Evolutionary conservation across 306 rosid genomes (phyloP), one percentile per base, ranked within the genome.

Genomic region (Abrus pulchellus): DNA sequence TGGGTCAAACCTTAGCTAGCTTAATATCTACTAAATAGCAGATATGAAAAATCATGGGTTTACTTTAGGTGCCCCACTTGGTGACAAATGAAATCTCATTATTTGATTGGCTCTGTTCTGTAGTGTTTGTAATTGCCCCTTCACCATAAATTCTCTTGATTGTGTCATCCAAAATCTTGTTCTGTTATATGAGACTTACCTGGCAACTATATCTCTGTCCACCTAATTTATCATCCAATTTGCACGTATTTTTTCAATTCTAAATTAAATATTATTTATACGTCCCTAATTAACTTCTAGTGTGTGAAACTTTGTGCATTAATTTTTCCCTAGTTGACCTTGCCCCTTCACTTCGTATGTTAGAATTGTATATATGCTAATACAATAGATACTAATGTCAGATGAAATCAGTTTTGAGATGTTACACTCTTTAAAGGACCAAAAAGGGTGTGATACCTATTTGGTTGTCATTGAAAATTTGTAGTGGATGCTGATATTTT

Each of bases 221-320:
- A 66, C 55, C 67, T 68, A 53, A 77, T 52, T 65, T 11, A 67
- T 66, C 66, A 40, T 20, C 56, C 48, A 75, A 45, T 61, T 75
- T 45, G 20, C 70, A 75, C 65, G 32, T 45, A 13, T 60, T 60
- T 67, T 48, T 36, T 1, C 70, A 8, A 36, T 54, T 20, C 5
- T 34, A 14, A 28, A 52, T 72, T 52, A 3, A 38, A 7, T 13
- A 34, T 63, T 36, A 11, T 63, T 34, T 50, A 14, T 9, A 34
- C 8, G 27, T 20, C 50, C 38, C 3, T 53, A 20, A 20, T 41
- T 9, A 55, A 38, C 55, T 11, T 56, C 30, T 55, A 38, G 45
- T 0, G 10, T 48, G 13, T 54, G 36, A 38, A 52, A 14, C 9
- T 36, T 36, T 14, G 33, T 72, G 43, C 29, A 56, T 56, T 43